A percentile compares a stretch with the other conserved stretches of the same genome.
Evolutionary conservation across 1,284 basidiomycete genomes (phyloP).

Genomic region (Rhodotorula sp.): DNA sequence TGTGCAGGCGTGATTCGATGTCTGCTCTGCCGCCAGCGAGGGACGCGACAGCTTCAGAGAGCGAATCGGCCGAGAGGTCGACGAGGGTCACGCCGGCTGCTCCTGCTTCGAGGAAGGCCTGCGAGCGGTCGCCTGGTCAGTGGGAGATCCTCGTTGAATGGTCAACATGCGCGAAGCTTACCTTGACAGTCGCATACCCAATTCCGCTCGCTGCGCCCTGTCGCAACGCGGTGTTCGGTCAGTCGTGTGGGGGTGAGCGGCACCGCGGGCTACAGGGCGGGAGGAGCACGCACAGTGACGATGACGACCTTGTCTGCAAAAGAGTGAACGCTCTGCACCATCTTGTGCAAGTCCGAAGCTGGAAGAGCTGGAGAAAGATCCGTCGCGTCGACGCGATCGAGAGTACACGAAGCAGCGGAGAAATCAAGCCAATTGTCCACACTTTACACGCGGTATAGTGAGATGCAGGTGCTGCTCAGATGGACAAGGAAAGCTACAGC

Average conservation of each 20-base stretch:
- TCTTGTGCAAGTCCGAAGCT: background rate
- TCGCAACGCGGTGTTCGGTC: background rate
- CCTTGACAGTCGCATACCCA: constrained; percentile 16
- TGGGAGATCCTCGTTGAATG: fast-evolving
- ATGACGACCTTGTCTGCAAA: constrained; percentile 13
- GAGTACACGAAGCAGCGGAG: too few relatives aligned
- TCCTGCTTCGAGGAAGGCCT: constrained; percentile 14
- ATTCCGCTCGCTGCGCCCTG: constrained; percentile 16
- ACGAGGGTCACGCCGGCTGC: constrained; percentile 16
- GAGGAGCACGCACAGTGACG: constrained; percentile 4
- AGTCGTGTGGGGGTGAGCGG: background rate
- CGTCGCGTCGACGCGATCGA: background rate
- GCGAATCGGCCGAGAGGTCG: constrained; percentile 3
- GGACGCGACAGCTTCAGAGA: background rate
- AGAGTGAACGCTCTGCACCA: background rate
- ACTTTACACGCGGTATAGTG: too few relatives aligned
- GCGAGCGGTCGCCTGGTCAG: background rate
- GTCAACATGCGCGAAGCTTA: background rate
- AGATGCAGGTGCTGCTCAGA: too few relatives aligned
- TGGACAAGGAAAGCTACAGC: too few relatives aligned
- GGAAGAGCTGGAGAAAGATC: background rate
- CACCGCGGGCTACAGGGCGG: background rate
- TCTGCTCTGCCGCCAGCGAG: background rate
- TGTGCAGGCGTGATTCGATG: background rate
- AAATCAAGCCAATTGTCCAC: too few relatives aligned